phyloP scores from a whole-genome alignment of 2,329 filamentous ascomycete species.

The Nemania sp. region DNA sequence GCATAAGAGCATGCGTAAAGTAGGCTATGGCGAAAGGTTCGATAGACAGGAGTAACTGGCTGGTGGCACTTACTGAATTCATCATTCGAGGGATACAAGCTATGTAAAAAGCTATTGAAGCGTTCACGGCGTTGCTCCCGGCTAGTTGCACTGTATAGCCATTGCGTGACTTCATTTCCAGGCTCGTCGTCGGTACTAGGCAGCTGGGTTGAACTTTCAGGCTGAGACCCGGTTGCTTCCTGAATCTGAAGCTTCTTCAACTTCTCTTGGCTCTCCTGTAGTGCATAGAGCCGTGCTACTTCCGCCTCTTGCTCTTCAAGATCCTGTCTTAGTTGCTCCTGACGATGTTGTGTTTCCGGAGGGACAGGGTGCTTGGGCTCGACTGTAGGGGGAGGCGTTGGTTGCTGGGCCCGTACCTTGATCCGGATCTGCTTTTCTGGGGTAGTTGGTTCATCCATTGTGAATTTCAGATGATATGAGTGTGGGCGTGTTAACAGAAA shows the following conservation, averaged over 20 bases:
- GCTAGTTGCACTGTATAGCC: constrained; percentile 6
- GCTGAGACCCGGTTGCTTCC: not conserved
- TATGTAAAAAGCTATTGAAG: constrained; percentile 14
- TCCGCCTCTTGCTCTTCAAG: too few relatives aligned
- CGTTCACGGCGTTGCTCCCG: constrained; percentile 2
- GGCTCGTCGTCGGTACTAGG: not conserved
- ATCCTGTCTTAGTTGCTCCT: too few relatives aligned
- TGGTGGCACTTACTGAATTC: constrained; percentile 18
- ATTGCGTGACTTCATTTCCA: not conserved
- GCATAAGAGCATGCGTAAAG: too few relatives aligned
- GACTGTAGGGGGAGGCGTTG: too few relatives aligned
- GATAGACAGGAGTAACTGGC: not conserved
- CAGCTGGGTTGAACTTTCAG: not conserved
- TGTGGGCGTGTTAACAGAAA: too few relatives aligned
- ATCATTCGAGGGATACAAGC: constrained; percentile 18
- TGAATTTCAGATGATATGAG: too few relatives aligned
- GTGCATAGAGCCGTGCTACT: too few relatives aligned
- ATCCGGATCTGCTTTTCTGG: too few relatives aligned
- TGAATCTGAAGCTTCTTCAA: not conserved
- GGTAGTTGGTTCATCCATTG: too few relatives aligned
- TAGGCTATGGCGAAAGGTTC: not conserved
- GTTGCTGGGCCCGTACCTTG: too few relatives aligned
- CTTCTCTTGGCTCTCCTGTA: not conserved
- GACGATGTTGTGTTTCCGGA: too few relatives aligned
- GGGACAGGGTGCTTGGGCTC: too few relatives aligned